Conservation (phyloP, 352 stramenopile species). For the Thraustotheca clavata region DNA sequence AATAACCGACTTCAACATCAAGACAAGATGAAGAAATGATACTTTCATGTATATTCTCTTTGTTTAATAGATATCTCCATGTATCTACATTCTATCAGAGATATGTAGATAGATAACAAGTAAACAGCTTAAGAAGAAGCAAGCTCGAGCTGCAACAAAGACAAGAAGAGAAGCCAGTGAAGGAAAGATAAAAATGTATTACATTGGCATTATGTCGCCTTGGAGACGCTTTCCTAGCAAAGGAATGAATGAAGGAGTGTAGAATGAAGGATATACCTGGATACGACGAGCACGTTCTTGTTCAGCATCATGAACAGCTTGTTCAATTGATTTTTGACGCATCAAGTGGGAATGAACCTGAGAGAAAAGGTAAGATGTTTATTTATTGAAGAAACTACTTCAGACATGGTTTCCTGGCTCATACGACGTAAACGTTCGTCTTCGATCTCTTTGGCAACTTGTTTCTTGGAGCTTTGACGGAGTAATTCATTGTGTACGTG, state of each 20-base stretch:
- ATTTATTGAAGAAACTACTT: slow-evolving; percentile 4
- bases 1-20: background rate
- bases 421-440: slow-evolving; percentile 4
- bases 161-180: too few species aligned
- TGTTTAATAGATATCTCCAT: too few species aligned
- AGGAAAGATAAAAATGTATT: too few species aligned
- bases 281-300: background rate
- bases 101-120: too few species aligned
- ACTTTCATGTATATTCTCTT: background rate
- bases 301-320: background rate
- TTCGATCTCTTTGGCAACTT: slow-evolving; percentile 1
- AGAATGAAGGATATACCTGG: background rate
- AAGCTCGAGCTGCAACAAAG: too few species aligned
- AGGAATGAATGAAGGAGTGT: background rate
- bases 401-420: slow-evolving; percentile 1
- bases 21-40: background rate
- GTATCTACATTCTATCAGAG: too few species aligned
- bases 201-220: too few species aligned
- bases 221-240: background rate
- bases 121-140: too few species aligned
- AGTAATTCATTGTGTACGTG: slow-evolving; percentile 16
- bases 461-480: background rate
- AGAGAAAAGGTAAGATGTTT: background rate
- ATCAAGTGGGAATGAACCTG: background rate
- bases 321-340: background rate